phyloP scores from a whole-genome alignment of 306 rosid species.

The Cucumis cinereus region DNA sequence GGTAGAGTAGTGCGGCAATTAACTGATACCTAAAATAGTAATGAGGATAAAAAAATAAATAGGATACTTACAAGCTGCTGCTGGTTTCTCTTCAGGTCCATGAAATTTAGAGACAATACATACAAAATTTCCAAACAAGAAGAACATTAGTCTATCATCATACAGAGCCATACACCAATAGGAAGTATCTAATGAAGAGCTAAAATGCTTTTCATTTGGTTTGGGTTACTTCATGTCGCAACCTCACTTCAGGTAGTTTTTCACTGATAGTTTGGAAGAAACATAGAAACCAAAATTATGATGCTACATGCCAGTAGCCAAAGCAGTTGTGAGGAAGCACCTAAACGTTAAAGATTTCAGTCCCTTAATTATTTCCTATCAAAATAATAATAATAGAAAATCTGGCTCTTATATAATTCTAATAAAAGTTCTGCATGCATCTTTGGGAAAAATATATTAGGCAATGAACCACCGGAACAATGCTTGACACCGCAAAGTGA shows the following conservation, averaged over 20 bases:
- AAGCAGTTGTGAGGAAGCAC: background rate
- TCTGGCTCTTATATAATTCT: background rate
- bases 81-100: constrained; percentile 82
- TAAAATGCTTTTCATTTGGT: background rate
- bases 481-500: background rate
- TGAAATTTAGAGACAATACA: constrained; percentile 31
- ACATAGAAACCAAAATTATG: background rate
- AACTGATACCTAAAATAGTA: background rate
- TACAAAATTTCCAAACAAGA: constrained; percentile 16
- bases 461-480: background rate
- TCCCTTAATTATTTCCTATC: background rate
- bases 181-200: background rate
- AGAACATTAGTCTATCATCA: constrained; percentile 19
- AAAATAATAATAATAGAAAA: background rate
- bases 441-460: background rate
- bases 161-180: background rate
- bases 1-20: background rate
- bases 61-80: constrained; percentile 65
- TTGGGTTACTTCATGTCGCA: background rate
- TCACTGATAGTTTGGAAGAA: background rate
- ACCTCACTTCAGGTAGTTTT: background rate
- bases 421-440: background rate
- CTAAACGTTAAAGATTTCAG: background rate
- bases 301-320: background rate
- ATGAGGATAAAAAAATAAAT: background rate